phyloP scores from a whole-genome alignment of 768 basidiomycete genomes.

The Trametes gibbosa region DNA sequence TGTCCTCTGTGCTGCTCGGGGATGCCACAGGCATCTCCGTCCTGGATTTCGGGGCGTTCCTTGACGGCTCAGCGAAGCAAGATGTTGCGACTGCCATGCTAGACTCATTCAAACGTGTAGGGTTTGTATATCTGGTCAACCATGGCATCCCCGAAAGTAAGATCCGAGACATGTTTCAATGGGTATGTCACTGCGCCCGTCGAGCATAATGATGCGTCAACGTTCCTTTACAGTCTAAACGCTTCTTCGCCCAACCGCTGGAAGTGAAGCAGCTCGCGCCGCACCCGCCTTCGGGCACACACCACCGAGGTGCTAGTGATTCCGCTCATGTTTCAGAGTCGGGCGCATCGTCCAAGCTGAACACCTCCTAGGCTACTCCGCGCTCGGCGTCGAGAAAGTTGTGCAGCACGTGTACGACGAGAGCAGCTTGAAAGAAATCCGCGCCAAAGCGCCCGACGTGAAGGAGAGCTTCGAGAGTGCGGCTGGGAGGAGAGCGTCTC shows the following conservation, averaged over 20 bases:
- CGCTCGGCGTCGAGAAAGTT: constrained; percentile 33
- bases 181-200: constrained; percentile 23
- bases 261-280: constrained; percentile 34
- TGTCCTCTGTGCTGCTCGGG: constrained; percentile 6
- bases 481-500: constrained; percentile 44
- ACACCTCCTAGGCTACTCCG: constrained; percentile 29
- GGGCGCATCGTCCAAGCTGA: not conserved
- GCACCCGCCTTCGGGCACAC: constrained; percentile 34
- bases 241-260: constrained; percentile 30
- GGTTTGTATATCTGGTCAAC: constrained; percentile 24
- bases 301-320: constrained; percentile 38
- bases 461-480: constrained; percentile 58
- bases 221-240: constrained; percentile 26
- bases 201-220: not conserved
- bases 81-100: constrained; percentile 41
- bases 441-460: constrained; percentile 35
- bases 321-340: too few relatives aligned
- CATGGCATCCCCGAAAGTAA: constrained; percentile 36
- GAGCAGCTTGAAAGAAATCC: constrained; percentile 28
- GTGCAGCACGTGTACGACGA: constrained; percentile 33
- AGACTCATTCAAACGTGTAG: constrained; percentile 38
- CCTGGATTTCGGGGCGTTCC: constrained; percentile 44
- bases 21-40: constrained; percentile 30
- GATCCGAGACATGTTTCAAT: constrained; percentile 32
- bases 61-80: constrained; percentile 39